Evolutionary conservation across 2,329 filamentous ascomycete species (phyloP).

Genomic region (Penicillium hesseltinei): DNA sequence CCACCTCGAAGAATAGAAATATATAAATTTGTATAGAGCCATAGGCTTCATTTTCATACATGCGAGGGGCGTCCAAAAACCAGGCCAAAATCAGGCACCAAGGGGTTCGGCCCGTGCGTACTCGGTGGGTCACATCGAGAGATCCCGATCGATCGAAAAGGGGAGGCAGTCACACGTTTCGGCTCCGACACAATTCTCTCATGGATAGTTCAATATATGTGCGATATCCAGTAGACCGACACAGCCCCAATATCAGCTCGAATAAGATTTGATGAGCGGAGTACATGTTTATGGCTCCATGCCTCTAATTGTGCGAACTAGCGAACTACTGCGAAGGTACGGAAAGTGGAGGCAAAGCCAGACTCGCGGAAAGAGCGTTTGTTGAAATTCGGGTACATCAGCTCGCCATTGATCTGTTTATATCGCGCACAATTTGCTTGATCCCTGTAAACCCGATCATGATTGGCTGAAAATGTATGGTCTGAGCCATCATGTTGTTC

Average conservation of each 20-base stretch:
- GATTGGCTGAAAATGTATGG: neutral
- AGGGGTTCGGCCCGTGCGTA: too few relatives aligned
- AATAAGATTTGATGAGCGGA: neutral
- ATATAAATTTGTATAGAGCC: too few relatives aligned
- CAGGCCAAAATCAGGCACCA: too few relatives aligned
- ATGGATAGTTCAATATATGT: neutral
- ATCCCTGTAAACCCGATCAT: neutral
- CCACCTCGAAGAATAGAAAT: too few relatives aligned
- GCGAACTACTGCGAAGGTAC: neutral
- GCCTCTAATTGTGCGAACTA: neutral
- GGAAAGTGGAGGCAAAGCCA: neutral
- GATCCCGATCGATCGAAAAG: neutral
- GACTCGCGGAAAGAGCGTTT: neutral
- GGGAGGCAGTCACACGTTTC: neutral
- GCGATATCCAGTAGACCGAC: neutral
- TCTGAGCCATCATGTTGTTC: neutral
- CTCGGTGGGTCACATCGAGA: neutral
- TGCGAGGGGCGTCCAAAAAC: too few relatives aligned
- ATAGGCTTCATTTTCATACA: too few relatives aligned
- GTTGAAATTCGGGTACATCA: neutral
- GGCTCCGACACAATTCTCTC: neutral
- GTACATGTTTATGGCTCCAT: neutral
- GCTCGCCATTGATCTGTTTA: neutral
- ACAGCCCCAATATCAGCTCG: neutral
- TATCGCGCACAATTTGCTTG: neutral